These are phyloP conservation scores for Boletales sp. DNA, from an alignment of 768 basidiomycete species.

Conservation along the genomic window DNA sequence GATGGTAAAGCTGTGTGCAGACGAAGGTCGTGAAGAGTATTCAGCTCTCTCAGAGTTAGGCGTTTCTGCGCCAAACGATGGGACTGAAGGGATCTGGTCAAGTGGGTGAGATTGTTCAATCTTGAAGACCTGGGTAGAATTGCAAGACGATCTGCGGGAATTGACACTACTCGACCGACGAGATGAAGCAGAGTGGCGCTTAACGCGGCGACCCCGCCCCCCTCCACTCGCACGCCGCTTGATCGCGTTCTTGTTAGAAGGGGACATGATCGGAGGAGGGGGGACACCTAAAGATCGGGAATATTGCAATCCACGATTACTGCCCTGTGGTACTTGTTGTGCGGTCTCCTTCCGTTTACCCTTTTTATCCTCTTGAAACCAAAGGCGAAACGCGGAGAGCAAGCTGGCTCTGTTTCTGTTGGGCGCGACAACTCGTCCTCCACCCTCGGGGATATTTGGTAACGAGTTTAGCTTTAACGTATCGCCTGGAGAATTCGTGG, in stretches of 20 bases:
- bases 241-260: constrained; percentile 34
- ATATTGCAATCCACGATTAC: constrained; percentile 20
- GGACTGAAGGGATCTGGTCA: constrained; percentile 55
- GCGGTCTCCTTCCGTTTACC: constrained; percentile 69
- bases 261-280: constrained; percentile 25
- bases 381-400: constrained; percentile 79
- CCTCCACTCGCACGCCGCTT: constrained; percentile 52
- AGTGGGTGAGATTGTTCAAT: constrained; percentile 53
- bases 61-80: constrained; percentile 76
- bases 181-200: constrained; percentile 74
- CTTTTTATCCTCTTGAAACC: constrained; percentile 91
- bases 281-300: constrained; percentile 25
- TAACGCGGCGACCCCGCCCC: constrained; percentile 49
- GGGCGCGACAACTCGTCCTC: constrained; percentile 32
- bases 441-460: constrained; percentile 36
- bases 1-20: constrained; percentile 73
- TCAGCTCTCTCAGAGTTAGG: constrained; percentile 86
- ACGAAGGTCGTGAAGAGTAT: constrained; percentile 75
- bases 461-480: constrained; percentile 40
- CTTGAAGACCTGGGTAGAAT: constrained; percentile 43
- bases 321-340: constrained; percentile 18
- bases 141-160: constrained; percentile 66
- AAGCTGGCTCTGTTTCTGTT: constrained; percentile 74
- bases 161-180: constrained; percentile 90
- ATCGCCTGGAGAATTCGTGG: constrained; percentile 51